phyloP scores from a whole-genome alignment of 208 protist genomes.

The Trypanosoma avium region DNA sequence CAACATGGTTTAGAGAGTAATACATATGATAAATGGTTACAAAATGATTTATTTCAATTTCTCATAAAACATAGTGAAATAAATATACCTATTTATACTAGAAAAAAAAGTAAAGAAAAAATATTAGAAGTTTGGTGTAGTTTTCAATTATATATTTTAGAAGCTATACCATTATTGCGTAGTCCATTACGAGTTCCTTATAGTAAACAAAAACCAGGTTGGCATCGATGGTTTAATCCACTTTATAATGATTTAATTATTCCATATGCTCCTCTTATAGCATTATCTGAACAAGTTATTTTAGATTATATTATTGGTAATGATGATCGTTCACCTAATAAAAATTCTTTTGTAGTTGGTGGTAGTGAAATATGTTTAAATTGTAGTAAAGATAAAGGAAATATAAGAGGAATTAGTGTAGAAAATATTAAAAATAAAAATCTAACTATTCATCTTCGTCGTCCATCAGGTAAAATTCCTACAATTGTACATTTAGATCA shows the following conservation, averaged over 20 bases:
- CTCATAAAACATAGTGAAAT: background rate
- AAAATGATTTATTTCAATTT: slow-evolving; percentile 24
- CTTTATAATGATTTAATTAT: slow-evolving; percentile 1
- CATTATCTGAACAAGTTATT: slow-evolving; percentile 25
- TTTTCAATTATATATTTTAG: slow-evolving; percentile 23
- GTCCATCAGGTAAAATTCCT: slow-evolving; percentile 9
- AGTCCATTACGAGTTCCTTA: slow-evolving; percentile 23
- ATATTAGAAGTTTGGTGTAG: slow-evolving; percentile 24
- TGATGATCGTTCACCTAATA: slow-evolving; percentile 33
- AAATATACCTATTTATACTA: background rate
- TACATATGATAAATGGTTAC: slow-evolving; percentile 22
- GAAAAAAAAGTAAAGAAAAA: background rate
- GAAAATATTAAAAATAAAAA: background rate
- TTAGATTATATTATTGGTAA: slow-evolving; percentile 27
- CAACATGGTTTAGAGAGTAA: background rate
- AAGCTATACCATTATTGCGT: slow-evolving; percentile 26
- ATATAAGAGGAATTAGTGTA: background rate
- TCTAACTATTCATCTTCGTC: background rate
- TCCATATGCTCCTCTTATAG: slow-evolving; percentile 2
- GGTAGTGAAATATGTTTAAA: background rate
- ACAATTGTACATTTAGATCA: slow-evolving; percentile 27
- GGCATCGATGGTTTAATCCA: slow-evolving; percentile 30
- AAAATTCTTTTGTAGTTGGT: slow-evolving; percentile 27
- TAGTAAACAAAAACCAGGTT: slow-evolving; percentile 18
- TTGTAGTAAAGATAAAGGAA: background rate